phyloP scores from a whole-genome alignment of 1,284 basidiomycete genomes.

The Kalmanozyma brasiliensis region DNA sequence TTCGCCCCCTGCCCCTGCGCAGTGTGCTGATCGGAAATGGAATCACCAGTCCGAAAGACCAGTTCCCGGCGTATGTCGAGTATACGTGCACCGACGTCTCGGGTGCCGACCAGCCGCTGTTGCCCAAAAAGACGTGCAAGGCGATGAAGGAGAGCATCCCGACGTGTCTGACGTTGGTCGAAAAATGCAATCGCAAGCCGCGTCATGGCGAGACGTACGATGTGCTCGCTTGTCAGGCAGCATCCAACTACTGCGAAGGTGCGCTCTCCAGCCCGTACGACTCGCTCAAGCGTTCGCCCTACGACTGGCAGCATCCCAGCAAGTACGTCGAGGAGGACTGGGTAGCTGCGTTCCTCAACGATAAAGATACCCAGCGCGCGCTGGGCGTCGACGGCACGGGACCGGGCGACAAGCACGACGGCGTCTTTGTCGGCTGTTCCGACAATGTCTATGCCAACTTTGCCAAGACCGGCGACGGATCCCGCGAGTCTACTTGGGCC shows the following conservation, averaged over 20 bases:
- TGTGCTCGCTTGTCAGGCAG: constrained; percentile 51
- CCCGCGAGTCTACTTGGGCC: constrained; percentile 61
- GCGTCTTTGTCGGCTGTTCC: constrained; percentile 63
- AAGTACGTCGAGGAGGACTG: constrained; percentile 63
- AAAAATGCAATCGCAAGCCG: constrained; percentile 60
- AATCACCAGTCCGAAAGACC: constrained; percentile 61
- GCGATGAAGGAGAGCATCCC: constrained; percentile 52
- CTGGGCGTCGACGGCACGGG: constrained; percentile 60
- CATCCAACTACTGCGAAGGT: constrained; percentile 57
- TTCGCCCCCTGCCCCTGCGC: constrained; percentile 56
- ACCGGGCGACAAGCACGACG: constrained; percentile 62
- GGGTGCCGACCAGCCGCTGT: constrained; percentile 48
- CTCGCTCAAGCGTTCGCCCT: constrained; percentile 48
- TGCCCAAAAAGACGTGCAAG: constrained; percentile 49
- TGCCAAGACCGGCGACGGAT: constrained; percentile 63
- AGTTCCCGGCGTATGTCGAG: constrained; percentile 61
- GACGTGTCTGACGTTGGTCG: constrained; percentile 51
- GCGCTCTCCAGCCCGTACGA: constrained; percentile 57
- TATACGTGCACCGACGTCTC: constrained; percentile 62
- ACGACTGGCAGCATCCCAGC: constrained; percentile 59
- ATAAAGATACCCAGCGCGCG: constrained; percentile 33
- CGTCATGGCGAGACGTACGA: constrained; percentile 44
- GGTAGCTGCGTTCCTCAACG: constrained; percentile 62
- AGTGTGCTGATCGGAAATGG: constrained; percentile 67
- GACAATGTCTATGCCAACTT: constrained; percentile 61